Evolutionary conservation across 805 yeast species (phyloP).

Genomic region (Candida sakaeoensis): DNA sequence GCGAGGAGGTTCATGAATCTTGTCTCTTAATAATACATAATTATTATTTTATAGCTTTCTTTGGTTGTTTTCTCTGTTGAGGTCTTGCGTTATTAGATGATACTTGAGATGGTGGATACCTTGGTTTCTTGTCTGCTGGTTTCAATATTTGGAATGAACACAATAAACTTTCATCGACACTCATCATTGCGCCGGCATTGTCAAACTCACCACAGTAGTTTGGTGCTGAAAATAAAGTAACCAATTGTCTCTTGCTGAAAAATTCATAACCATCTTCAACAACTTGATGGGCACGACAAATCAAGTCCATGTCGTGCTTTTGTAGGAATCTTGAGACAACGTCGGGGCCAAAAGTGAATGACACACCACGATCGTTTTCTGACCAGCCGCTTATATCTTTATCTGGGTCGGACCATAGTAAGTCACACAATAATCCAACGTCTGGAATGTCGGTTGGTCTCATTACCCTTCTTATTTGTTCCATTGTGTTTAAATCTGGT

Average conservation of each 20-base stretch:
- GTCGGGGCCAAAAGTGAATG: constrained; percentile 99
- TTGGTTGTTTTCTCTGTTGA: constrained; percentile 12
- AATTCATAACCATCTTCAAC: constrained; percentile 99
- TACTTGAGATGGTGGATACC: constrained; percentile 42
- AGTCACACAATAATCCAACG: constrained; percentile 92
- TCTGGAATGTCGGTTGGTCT: constrained; percentile 99
- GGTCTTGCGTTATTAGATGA: constrained; percentile 12
- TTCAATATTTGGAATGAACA: constrained; percentile 96
- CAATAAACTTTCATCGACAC: constrained; percentile 91
- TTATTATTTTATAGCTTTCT: constrained; percentile 10
- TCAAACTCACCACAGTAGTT: constrained; percentile 99
- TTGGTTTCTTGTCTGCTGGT: constrained; percentile 95
- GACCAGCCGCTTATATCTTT: constrained; percentile 98
- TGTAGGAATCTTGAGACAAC: constrained; percentile 94
- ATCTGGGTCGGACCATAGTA: constrained; percentile 98
- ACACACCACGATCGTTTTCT: constrained; percentile 98
- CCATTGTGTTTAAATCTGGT: constrained; percentile 97
- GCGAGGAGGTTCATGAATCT: no score
- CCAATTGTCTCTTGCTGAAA: constrained; percentile 92
- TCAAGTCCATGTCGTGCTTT: constrained; percentile 96
- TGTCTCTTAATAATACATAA: no score
- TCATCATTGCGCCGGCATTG: constrained; percentile 99
- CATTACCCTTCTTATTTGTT: constrained; percentile 97
- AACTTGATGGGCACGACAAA: constrained; percentile 98
- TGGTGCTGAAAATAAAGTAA: constrained; percentile 94